phyloP scores from a whole-genome alignment of 1,284 basidiomycete genomes.

The Leccinum brunneo-olivaceum region DNA sequence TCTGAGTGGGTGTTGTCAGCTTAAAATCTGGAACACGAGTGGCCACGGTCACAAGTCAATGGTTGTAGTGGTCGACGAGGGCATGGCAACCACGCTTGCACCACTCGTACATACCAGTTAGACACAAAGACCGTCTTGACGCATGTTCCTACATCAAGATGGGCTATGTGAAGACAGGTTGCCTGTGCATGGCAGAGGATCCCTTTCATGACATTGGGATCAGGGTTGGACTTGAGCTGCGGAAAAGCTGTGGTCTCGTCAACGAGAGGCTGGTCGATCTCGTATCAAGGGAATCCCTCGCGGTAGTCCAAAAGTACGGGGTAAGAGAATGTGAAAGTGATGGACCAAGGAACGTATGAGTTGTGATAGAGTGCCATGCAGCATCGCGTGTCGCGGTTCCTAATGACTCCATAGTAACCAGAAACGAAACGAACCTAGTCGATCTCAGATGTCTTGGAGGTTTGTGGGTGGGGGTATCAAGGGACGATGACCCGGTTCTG shows the following conservation, averaged over 20 bases:
- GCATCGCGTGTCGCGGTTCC: slow-evolving; percentile 9
- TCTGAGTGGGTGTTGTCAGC: no score
- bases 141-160: slow-evolving; percentile 14
- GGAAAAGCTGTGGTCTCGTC: background rate
- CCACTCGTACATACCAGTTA: slow-evolving; percentile 1
- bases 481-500: background rate
- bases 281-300: background rate
- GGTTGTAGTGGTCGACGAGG: background rate
- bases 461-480: background rate
- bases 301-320: background rate
- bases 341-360: no score
- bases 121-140: slow-evolving; percentile 8
- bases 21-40: no score
- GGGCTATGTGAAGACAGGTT: slow-evolving; percentile 15
- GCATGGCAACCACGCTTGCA: background rate
- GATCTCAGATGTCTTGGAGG: slow-evolving; percentile 12
- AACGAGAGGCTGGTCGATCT: background rate
- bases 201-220: no score
- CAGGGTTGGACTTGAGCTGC: no score
- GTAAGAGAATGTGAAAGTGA: background rate
- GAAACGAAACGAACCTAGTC: slow-evolving; percentile 7
- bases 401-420: slow-evolving; percentile 3
- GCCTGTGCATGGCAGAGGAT: no score
- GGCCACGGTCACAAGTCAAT: no score
- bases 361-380: slow-evolving; percentile 10